phyloP scores from a whole-genome alignment of 805 yeast species.

The Scheffersomyces amazonensis region DNA sequence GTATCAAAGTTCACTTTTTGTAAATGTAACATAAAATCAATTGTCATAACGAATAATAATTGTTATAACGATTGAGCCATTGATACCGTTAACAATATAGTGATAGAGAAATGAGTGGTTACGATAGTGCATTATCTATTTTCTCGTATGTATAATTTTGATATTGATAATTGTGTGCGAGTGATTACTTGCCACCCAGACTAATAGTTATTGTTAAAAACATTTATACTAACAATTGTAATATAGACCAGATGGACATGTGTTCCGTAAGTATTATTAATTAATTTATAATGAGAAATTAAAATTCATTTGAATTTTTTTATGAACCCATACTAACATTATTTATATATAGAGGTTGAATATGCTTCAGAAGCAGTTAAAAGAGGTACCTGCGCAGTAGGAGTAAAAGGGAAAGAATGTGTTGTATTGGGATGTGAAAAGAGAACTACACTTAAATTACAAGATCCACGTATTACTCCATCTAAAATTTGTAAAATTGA shows the following conservation, averaged over 20 bases:
- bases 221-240: constrained; percentile 23
- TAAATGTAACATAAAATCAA: background rate
- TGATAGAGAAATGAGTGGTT: constrained; percentile 97
- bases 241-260: constrained; percentile 95
- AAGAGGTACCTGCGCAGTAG: constrained; percentile 97
- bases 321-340: constrained; percentile 33
- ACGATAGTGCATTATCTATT: constrained; percentile 97
- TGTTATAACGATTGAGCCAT: no score
- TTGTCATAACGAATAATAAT: background rate
- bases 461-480: constrained; percentile 95
- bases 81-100: no score
- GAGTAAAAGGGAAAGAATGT: constrained; percentile 83
- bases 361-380: constrained; percentile 97
- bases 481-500: constrained; percentile 90
- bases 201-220: background rate
- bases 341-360: constrained; percentile 65
- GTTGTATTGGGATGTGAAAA: constrained; percentile 97
- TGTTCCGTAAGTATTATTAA: constrained; percentile 70
- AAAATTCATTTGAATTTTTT: no score
- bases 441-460: constrained; percentile 90
- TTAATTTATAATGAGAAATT: no score
- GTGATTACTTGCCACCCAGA: background rate
- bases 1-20: background rate
- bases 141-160: constrained; percentile 72
- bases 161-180: background rate